phyloP scores from a whole-genome alignment of 2,329 filamentous ascomycete genomes.

The Phaeophleospora eucalypticola region DNA sequence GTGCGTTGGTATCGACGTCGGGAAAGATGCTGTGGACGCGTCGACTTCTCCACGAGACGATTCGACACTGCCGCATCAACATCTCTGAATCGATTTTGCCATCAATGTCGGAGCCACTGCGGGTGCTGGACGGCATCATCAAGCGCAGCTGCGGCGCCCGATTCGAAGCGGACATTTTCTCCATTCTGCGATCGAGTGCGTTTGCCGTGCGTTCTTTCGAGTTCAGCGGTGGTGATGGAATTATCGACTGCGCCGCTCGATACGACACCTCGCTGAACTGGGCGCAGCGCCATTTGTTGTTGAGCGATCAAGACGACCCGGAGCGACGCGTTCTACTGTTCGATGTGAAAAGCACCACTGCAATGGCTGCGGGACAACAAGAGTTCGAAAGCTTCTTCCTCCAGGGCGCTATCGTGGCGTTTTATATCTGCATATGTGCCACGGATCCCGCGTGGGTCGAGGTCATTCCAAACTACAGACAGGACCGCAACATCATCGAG shows the following conservation, averaged over 20 bases:
- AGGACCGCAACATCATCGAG: background rate
- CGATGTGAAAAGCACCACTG: background rate
- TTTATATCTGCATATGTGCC: background rate
- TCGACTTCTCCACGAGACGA: no score
- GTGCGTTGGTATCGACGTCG: no score
- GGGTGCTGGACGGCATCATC: background rate
- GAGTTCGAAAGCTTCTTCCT: background rate
- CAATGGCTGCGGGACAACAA: background rate
- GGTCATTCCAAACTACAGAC: background rate
- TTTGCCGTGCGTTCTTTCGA: background rate
- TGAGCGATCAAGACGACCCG: background rate
- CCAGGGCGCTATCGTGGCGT: background rate
- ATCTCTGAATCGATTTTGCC: no score
- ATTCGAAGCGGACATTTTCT: background rate
- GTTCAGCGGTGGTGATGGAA: background rate
- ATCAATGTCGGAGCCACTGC: background rate
- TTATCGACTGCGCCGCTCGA: background rate
- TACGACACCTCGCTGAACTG: background rate
- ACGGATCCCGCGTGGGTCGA: background rate
- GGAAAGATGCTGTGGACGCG: no score
- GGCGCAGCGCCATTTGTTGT: background rate
- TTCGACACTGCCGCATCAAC: no score
- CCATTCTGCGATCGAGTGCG: background rate
- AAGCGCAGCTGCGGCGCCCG: background rate
- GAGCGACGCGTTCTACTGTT: background rate